Conservation (phyloP, 805 yeast genomes). For the Candida hungchunana region DNA sequence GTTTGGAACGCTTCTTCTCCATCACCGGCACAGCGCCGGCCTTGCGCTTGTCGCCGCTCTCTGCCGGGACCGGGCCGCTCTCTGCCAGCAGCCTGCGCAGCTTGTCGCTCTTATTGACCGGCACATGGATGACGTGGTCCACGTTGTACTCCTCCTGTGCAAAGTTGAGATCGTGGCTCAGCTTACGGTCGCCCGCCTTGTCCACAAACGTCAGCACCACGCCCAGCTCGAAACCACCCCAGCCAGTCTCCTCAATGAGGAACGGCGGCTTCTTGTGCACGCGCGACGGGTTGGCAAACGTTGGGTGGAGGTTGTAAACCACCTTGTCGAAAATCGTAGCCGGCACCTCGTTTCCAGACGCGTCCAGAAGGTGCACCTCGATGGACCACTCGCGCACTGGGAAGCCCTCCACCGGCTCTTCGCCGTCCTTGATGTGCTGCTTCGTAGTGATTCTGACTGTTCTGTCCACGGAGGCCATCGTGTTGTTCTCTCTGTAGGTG, state of each 20-base stretch:
- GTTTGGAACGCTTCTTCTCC: slow-evolving; percentile 28
- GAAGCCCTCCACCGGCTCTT: slow-evolving; percentile 82
- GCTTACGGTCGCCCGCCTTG: slow-evolving; percentile 81
- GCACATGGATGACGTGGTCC: slow-evolving; percentile 75
- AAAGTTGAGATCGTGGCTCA: slow-evolving; percentile 88
- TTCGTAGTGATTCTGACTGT: slow-evolving; percentile 83
- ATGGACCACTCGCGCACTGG: slow-evolving; percentile 96
- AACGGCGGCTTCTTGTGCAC: slow-evolving; percentile 80
- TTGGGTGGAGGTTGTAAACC: slow-evolving; percentile 91
- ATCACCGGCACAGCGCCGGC: slow-evolving; percentile 25
- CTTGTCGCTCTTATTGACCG: slow-evolving; percentile 63
- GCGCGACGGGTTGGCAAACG: slow-evolving; percentile 86
- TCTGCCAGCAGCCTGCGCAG: slow-evolving; percentile 71
- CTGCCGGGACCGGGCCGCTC: slow-evolving; percentile 75
- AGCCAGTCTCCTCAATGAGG: slow-evolving; percentile 85
- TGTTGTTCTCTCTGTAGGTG: not conserved
- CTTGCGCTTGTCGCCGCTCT: slow-evolving; percentile 36
- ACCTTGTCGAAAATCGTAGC: slow-evolving; percentile 89
- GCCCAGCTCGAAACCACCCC: slow-evolving; percentile 96
- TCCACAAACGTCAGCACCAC: slow-evolving; percentile 75
- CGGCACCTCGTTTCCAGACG: slow-evolving; percentile 76
- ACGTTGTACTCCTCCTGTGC: slow-evolving; percentile 67
- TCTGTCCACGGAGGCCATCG: slow-evolving; percentile 74
- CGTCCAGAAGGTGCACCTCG: slow-evolving; percentile 68
- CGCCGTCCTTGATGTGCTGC: slow-evolving; percentile 76